Evolutionary conservation across 352 stramenopile species (phyloP).

Genomic region (Globisporangium paroecandrum): DNA sequence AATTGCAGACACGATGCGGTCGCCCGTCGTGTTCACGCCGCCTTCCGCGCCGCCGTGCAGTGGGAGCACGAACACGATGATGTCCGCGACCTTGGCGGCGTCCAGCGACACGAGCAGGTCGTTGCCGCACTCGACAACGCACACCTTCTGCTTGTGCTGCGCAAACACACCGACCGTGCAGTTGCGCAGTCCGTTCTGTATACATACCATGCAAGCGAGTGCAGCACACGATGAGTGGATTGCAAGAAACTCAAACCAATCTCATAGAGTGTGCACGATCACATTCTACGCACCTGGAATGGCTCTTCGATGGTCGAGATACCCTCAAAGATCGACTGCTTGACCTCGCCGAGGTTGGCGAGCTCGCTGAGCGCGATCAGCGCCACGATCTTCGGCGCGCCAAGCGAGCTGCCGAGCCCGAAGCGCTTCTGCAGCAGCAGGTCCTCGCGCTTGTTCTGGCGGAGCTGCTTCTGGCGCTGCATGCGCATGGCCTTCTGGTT

Average conservation of each 20-base stretch:
- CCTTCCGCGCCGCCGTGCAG: slow-evolving; percentile 78
- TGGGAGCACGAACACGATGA: slow-evolving; percentile 75
- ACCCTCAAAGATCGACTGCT: slow-evolving; percentile 62
- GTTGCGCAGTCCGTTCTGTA: slow-evolving; percentile 47
- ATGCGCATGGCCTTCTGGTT: slow-evolving; percentile 72
- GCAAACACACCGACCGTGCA: slow-evolving; percentile 66
- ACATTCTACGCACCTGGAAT: slow-evolving; percentile 12
- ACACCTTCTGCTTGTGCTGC: slow-evolving; percentile 89
- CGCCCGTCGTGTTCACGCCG: slow-evolving; percentile 81
- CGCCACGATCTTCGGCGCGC: slow-evolving; percentile 82
- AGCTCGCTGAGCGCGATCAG: slow-evolving; percentile 74
- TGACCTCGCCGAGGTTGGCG: slow-evolving; percentile 60
- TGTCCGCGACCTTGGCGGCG: slow-evolving; percentile 82
- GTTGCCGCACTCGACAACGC: slow-evolving; percentile 80
- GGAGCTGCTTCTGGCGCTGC: slow-evolving; percentile 82
- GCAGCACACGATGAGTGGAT: neutral
- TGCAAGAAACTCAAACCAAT: neutral
- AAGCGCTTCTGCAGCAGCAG: slow-evolving; percentile 82
- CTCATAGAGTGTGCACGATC: neutral
- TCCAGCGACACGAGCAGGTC: slow-evolving; percentile 82
- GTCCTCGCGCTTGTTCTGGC: slow-evolving; percentile 84
- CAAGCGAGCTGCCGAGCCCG: slow-evolving; percentile 58
- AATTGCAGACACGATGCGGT: slow-evolving; percentile 89
- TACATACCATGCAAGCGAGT: no score
- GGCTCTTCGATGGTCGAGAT: slow-evolving; percentile 60